Evolutionary conservation across 2,329 filamentous ascomycete species (phyloP).

Genomic region (Cercospora berteroae): DNA sequence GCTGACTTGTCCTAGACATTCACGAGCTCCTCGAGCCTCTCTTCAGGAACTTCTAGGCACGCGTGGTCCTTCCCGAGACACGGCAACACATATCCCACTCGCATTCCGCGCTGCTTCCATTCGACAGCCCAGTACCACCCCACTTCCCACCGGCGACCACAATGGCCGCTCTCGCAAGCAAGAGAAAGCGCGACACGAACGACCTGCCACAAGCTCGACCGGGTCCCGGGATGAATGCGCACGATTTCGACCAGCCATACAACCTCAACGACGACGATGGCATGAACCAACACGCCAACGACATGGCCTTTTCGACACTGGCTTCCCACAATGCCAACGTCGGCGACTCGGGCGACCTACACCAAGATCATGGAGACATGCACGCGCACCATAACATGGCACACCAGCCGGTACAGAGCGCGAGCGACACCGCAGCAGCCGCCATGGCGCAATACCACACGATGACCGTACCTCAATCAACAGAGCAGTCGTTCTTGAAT

Average conservation of each 20-base stretch:
- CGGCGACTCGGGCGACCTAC: constrained; percentile 13
- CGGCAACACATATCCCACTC: background rate
- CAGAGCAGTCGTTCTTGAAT: constrained; percentile 50
- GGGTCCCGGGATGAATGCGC: constrained; percentile 32
- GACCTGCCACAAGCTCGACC: constrained; percentile 43
- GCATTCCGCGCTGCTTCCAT: background rate
- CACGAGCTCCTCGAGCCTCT: background rate
- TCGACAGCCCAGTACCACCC: background rate
- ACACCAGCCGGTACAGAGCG: constrained; percentile 42
- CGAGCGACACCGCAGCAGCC: constrained; percentile 61
- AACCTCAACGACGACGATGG: constrained; percentile 38
- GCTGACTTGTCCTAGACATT: constrained; percentile 13
- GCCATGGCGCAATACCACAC: constrained; percentile 51
- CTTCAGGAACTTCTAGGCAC: background rate
- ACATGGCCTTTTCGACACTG: constrained; percentile 44
- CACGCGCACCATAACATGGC: constrained; percentile 21
- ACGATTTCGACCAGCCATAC: constrained; percentile 37
- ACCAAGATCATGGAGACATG: constrained; percentile 21
- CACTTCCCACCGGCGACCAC: background rate
- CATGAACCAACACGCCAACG: constrained; percentile 40
- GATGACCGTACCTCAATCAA: constrained; percentile 58
- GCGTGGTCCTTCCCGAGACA: constrained; percentile 8
- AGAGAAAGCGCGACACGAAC: constrained; percentile 49
- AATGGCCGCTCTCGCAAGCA: constrained; percentile 38
- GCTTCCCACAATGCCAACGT: constrained; percentile 34